phyloP scores from a whole-genome alignment of 2,329 filamentous ascomycete species.

The Aureobasidium sp. region DNA sequence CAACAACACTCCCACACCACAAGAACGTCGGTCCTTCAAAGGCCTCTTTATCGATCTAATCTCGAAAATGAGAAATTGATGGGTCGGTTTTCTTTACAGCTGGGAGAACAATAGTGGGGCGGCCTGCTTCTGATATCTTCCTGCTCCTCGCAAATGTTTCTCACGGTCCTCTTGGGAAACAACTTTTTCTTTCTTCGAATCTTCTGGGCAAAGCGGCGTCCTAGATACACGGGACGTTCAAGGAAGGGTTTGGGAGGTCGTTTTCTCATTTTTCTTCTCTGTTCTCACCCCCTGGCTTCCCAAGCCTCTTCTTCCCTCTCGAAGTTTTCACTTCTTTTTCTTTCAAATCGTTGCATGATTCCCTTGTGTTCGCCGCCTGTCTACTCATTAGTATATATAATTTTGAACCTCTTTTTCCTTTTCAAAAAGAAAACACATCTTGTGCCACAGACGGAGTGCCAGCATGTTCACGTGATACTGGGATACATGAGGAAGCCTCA shows the following conservation, averaged over 20 bases:
- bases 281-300: not conserved
- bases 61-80: constrained; percentile 1
- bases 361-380: constrained; percentile 10
- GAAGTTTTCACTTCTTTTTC: not conserved
- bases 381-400: constrained; percentile 16
- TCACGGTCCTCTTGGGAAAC: not conserved
- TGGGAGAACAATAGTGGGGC: constrained; percentile 2
- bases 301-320: not conserved
- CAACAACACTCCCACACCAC: not conserved
- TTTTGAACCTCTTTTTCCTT: constrained; percentile 8
- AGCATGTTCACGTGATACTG: not conserved
- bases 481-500: not conserved
- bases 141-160: not conserved
- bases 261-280: constrained; percentile 2
- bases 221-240: constrained; percentile 10
- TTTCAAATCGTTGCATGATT: constrained; percentile 8
- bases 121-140: constrained; percentile 9
- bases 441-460: not conserved
- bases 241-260: not conserved
- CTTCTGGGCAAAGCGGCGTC: constrained; percentile 14
- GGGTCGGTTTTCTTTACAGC: constrained; percentile 1
- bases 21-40: not conserved
- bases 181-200: not conserved
- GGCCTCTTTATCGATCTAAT: constrained; percentile 4
- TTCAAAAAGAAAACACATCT: not conserved